Base-by-base conservation (phyloP, 2,329 filamentous ascomycete genomes). In the Botrytis cinerea region DNA sequence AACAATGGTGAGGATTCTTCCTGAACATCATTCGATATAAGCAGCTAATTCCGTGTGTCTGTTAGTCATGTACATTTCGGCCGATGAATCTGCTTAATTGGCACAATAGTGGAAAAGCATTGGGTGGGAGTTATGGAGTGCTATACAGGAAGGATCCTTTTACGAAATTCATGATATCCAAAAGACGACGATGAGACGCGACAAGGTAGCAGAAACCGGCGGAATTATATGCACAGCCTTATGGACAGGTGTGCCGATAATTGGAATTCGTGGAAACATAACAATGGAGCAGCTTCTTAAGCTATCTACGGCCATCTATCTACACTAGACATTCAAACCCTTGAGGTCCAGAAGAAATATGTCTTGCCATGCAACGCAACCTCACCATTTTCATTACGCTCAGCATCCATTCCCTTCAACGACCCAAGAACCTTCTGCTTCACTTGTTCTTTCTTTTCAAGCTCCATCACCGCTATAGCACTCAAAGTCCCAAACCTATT, bases 1-100 rank as follows among this genome's bases (percentile, higher is more conserved):
- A 98, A 98, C 84, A 98, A 98, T 81, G 95, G 95, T 97, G 78
- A 80, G 84, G 60, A 63, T 63, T 73, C 45, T 54, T 45, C 57
- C 57, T 71, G 38, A 48, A 40, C 8, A 40, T 67, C 35, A n/a
- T 20, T 20, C 2, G 25, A 40, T 32, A 28, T 25, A 22, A 18
- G 59, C 25, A 28, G 38, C 43, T 69, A 61, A 73, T 35, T 61
- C 74, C 35, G 75, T 61, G 57, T 72, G 32, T 75, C 60, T 43
- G 63, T 45, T 48, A 80, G 80, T 81, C 20, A 81, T 81, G 80
- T 81, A 81, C 73, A 81, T 81, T 73, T 80, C 79, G 14, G 80
- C 80, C 25, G 80, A 81, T 73, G 80, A 75, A 18, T 73, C 72
- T 40, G 68, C 69, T 61, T 66, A 20, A 71, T 72, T 46, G 35